These are phyloP conservation scores for Fusarium mangiferae DNA, from an alignment of 2,329 filamentous ascomycete genomes.

Conservation along the genomic window DNA sequence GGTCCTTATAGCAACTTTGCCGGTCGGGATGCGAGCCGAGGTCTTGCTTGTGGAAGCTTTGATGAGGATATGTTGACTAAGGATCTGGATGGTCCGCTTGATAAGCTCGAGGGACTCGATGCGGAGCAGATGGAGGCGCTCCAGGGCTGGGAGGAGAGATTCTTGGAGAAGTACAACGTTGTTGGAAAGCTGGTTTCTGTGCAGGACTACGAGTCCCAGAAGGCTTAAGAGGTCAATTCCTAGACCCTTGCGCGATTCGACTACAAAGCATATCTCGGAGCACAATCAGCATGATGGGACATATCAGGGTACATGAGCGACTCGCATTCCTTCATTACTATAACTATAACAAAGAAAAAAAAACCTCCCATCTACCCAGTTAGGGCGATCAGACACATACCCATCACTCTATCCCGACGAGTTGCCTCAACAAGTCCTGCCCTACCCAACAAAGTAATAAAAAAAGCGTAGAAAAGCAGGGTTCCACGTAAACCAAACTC, in stretches of 20 bases:
- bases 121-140: slow-evolving; percentile 84
- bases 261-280: not conserved
- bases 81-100: slow-evolving; percentile 85
- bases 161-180: slow-evolving; percentile 93
- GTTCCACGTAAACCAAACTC: slow-evolving; percentile 46
- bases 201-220: slow-evolving; percentile 49
- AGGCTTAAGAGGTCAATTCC: slow-evolving; percentile 11
- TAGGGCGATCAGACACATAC: slow-evolving; percentile 6
- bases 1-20: slow-evolving; percentile 97
- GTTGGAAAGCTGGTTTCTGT: slow-evolving; percentile 82
- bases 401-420: slow-evolving; percentile 26
- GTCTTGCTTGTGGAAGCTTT: slow-evolving; percentile 90
- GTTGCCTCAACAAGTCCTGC: slow-evolving; percentile 21
- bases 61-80: slow-evolving; percentile 95
- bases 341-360: slow-evolving; percentile 36
- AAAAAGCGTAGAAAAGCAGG: slow-evolving; percentile 23
- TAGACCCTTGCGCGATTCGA: not conserved
- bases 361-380: slow-evolving; percentile 7
- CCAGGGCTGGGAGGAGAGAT: slow-evolving; percentile 92
- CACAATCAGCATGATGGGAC: not conserved
- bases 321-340: slow-evolving; percentile 37
- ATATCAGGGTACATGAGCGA: slow-evolving; percentile 9
- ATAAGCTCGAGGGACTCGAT: slow-evolving; percentile 77
- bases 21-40: slow-evolving; percentile 87
- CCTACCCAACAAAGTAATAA: slow-evolving; percentile 28